These are phyloP conservation scores for Dothideomycetidae sp. DNA, from an alignment of 2,329 filamentous ascomycete species.

Conservation along the genomic window DNA sequence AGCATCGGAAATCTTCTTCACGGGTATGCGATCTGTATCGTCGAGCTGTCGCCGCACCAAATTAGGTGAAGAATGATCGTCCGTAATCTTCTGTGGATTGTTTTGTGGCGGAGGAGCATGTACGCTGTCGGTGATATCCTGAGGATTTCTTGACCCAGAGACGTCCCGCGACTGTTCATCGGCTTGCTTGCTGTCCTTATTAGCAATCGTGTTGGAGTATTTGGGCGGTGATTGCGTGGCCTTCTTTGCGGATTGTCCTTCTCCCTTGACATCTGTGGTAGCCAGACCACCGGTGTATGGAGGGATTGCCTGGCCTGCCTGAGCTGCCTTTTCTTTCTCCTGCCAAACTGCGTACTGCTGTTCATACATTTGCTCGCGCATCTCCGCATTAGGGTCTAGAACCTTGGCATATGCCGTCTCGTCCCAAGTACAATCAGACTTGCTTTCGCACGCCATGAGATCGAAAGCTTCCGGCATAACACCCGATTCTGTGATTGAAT, in stretches of 20 bases:
- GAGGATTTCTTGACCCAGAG: slow-evolving; percentile 4
- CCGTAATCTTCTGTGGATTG: slow-evolving; percentile 5
- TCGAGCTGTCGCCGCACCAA: slow-evolving; percentile 2
- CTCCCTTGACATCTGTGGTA: too few relatives aligned
- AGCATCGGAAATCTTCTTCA: too few relatives aligned
- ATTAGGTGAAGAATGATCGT: background rate
- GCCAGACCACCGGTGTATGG: background rate
- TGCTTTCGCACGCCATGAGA: slow-evolving; percentile 29
- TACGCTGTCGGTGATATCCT: slow-evolving; percentile 5
- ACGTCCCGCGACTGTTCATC: slow-evolving; percentile 3
- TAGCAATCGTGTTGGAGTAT: too few relatives aligned
- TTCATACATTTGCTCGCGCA: slow-evolving; percentile 2
- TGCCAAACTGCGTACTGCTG: background rate
- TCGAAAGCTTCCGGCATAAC: slow-evolving; percentile 41
- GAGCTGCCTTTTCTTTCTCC: background rate
- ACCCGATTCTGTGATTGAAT: slow-evolving; percentile 33
- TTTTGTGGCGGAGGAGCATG: background rate
- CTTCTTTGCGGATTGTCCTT: too few relatives aligned
- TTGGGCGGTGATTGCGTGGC: too few relatives aligned
- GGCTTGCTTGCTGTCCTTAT: slow-evolving; percentile 1
- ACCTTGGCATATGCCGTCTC: slow-evolving; percentile 29
- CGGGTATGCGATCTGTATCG: too few relatives aligned
- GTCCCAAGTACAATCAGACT: slow-evolving; percentile 29
- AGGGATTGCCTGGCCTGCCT: slow-evolving; percentile 1
- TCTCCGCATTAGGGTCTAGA: slow-evolving; percentile 22